Evolutionary conservation across 495 filamentous ascomycete genomes (phyloP).

Genomic region (Cryomyces minteri): DNA sequence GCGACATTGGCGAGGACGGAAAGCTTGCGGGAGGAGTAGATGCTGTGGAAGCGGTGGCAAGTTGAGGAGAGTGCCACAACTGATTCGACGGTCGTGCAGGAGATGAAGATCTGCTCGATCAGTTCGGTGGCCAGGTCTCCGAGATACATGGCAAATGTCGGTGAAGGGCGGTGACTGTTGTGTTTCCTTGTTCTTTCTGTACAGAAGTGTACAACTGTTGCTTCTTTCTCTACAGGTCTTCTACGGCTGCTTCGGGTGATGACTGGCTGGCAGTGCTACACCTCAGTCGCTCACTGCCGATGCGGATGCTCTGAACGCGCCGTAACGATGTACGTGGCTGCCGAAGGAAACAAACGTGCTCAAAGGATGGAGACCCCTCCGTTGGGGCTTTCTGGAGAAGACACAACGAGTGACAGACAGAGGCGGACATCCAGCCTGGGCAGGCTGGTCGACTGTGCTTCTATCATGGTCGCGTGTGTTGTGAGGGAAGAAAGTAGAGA

Average conservation of each 20-base stretch:
- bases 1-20: constrained; percentile 31
- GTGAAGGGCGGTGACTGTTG: too few species aligned
- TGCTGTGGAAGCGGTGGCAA: constrained; percentile 32
- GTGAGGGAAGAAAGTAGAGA: not conserved
- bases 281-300: too few species aligned
- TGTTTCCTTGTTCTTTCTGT: too few species aligned
- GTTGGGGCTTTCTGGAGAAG: constrained; percentile 44
- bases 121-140: constrained; percentile 40
- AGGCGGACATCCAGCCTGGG: constrained; percentile 17
- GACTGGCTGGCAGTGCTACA: too few species aligned
- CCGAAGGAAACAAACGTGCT: constrained; percentile 18
- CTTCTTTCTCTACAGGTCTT: too few species aligned
- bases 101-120: constrained; percentile 39
- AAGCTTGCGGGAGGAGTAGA: constrained; percentile 33
- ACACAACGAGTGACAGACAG: constrained; percentile 10
- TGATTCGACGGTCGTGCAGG: constrained; percentile 30
- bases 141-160: constrained; percentile 23
- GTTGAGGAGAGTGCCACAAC: constrained; percentile 34
- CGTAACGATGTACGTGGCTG: not conserved
- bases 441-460: constrained; percentile 8
- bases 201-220: too few species aligned
- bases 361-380: constrained; percentile 45
- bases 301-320: too few species aligned
- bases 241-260: too few species aligned
- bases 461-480: constrained; percentile 5